Evolutionary conservation across 2,329 filamentous ascomycete genomes (phyloP).

Genomic region (Didymella arachidicola): DNA sequence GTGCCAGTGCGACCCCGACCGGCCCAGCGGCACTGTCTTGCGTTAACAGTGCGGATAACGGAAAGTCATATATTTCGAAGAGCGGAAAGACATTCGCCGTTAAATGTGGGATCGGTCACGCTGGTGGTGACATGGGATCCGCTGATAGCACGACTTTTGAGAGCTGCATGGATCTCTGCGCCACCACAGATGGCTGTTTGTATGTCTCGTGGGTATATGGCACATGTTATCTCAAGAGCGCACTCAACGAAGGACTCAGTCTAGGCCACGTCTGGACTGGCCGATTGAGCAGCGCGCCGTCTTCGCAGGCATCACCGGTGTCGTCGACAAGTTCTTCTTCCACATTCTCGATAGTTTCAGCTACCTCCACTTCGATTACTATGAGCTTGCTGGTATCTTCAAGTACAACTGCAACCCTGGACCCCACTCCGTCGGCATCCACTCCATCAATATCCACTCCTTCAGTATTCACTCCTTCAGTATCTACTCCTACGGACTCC

Average conservation of each 20-base stretch:
- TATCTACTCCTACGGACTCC: no score
- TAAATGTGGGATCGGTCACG: neutral
- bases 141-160: neutral
- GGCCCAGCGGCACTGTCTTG: neutral
- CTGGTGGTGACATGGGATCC: neutral
- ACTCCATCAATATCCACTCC: no score
- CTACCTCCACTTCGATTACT: no score
- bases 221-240: neutral
- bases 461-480: no score
- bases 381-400: no score
- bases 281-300: neutral
- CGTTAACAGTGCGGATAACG: neutral
- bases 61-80: neutral
- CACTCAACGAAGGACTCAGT: neutral
- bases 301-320: no score
- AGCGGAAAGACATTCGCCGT: neutral
- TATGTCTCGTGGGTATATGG: neutral
- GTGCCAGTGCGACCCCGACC: neutral
- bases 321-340: neutral
- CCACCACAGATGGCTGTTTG: neutral
- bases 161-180: neutral
- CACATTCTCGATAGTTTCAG: no score
- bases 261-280: neutral
- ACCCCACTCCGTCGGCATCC: no score
- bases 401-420: no score